phyloP scores from a whole-genome alignment of 257 asterid genomes.

The Leonotis leonurus region DNA sequence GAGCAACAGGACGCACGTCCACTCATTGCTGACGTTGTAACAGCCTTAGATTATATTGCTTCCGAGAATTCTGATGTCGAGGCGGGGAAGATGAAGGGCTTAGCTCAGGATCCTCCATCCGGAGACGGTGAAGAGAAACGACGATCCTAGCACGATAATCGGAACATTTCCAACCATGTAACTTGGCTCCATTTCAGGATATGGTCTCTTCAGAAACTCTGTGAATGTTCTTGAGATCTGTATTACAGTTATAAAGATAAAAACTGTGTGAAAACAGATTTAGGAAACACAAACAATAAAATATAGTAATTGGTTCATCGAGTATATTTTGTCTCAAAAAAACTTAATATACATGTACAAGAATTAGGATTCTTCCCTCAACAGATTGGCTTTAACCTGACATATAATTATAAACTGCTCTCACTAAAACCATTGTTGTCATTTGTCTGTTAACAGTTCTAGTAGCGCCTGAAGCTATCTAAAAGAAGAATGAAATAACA shows the following conservation, averaged over 20 bases:
- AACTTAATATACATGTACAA: conserved; percentile 1
- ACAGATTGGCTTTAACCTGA: conserved; percentile 11
- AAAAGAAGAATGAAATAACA: not conserved
- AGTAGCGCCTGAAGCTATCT: not conserved
- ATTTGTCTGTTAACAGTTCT: not conserved
- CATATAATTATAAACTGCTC: conserved; percentile 1
- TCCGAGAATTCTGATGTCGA: not conserved
- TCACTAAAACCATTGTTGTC: not conserved
- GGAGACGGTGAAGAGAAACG: not conserved
- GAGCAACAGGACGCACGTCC: not conserved
- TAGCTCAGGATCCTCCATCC: too few relatives aligned
- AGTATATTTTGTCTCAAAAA: not conserved
- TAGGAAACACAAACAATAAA: not conserved
- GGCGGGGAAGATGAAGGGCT: not conserved
- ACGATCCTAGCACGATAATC: not conserved
- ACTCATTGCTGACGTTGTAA: not conserved
- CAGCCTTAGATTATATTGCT: not conserved
- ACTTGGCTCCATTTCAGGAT: not conserved
- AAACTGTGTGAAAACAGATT: not conserved
- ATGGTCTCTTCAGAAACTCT: not conserved
- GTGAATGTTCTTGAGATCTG: not conserved
- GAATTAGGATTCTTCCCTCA: not conserved
- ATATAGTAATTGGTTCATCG: not conserved
- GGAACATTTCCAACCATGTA: not conserved
- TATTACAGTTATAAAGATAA: too few relatives aligned